Percentiles rank a stretch among this genome's conserved stretches.
Evolutionary conservation across 345 rosid genomes (phyloP).

Genomic region (Pugionium cornutum): DNA sequence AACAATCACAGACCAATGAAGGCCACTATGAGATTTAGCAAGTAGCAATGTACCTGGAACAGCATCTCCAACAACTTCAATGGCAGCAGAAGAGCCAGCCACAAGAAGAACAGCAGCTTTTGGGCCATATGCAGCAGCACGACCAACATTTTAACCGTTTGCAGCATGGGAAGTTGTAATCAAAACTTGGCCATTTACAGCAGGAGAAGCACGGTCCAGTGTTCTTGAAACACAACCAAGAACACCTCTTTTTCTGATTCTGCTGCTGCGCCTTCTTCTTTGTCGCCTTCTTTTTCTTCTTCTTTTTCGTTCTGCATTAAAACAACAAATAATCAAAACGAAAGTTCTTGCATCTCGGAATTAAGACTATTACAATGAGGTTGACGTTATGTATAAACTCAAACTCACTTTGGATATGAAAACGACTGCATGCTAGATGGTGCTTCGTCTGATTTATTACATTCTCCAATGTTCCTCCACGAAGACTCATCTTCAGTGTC

Average conservation of each 20-base stretch:
- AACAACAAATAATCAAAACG: constrained; percentile 2
- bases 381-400: background rate
- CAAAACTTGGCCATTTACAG: constrained; percentile 33
- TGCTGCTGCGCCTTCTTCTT: constrained; percentile 26
- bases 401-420: constrained; percentile 37
- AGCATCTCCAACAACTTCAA: constrained; percentile 33
- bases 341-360: background rate
- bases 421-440: constrained; percentile 28
- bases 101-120: constrained; percentile 31
- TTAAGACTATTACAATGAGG: constrained; percentile 9
- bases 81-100: constrained; percentile 31
- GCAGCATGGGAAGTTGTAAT: constrained; percentile 26
- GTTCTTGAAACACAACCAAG: constrained; percentile 36
- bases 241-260: constrained; percentile 39
- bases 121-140: constrained; percentile 24
- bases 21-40: background rate
- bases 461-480: constrained; percentile 37
- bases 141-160: constrained; percentile 30
- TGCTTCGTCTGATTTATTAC: constrained; percentile 34
- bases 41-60: constrained; percentile 32
- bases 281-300: constrained; percentile 21
- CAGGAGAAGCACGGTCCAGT: constrained; percentile 32
- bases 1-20: constrained; percentile 10
- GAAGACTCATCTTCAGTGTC: constrained; percentile 35
- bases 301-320: constrained; percentile 34